Evolutionary conservation across 352 stramenopile genomes (phyloP), one percentile per base, ranked within the genome.

Genomic region (Globisporangium canariense): DNA sequence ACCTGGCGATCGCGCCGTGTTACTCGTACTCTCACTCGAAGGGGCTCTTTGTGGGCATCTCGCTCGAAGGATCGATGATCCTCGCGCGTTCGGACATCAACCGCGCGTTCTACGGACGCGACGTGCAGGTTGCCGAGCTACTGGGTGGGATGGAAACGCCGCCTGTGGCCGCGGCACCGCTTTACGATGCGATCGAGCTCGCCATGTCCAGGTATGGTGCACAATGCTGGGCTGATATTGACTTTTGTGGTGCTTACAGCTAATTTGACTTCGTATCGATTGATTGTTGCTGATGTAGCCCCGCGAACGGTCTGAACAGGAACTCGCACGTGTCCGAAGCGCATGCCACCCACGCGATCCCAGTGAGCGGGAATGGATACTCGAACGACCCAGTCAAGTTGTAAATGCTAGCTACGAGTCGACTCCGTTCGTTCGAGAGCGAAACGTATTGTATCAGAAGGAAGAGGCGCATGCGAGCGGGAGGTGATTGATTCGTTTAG

Each of bases 11-110:
- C 3, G 90, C 92, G 3, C 90, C 87, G 8, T 97, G 89, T 67
- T 97, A 97, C 70, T 96, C 90, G 54, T 97, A 98, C 75, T 96
- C 91, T 28, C 90, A 96, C 70, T 91, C 81, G 22, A 94, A 96
- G 63, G 93, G 93, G 18, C 72, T 97, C 2, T 98, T 96, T 59
- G 83, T 84, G 3, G 93, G 93, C 50, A 84, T 97, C 55, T 94
- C 84, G 32, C 75, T 98, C 18, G 90, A 98, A 68, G 90, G 86
- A n/a, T 93, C 90, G 9, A 72, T 98, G 28, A 86, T 97, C 36
- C 77, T 96, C n/a, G 77, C 89, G 11, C 89, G 96, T 25, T 67
- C 85, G 14, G 87, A 96, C 53, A 87, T 98, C 52, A 98, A 98
- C 71, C 76, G 82, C 25, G 82, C 81, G 32, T 98, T 98, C 71